Conservation (phyloP, 2,329 filamentous ascomycete genomes). For the Bimuria novae-zelandiae region DNA sequence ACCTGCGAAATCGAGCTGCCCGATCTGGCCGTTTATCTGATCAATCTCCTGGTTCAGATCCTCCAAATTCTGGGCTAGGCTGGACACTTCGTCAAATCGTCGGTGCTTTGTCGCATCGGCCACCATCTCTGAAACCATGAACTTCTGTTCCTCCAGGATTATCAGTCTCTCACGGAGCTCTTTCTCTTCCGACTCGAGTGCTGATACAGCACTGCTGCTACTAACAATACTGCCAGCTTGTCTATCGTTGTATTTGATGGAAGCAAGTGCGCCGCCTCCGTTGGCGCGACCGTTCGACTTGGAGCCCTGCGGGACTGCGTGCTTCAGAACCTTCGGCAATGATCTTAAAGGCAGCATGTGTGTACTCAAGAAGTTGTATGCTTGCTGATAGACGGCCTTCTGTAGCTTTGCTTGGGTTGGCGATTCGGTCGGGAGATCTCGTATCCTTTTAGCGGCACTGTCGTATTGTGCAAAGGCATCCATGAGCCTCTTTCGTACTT, state of each 20-base stretch:
- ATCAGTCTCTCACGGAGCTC: conserved; percentile 78
- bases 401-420: conserved; percentile 76
- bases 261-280: conserved; percentile 55
- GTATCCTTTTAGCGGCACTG: conserved; percentile 75
- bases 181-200: conserved; percentile 82
- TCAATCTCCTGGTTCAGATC: conserved; percentile 82
- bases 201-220: conserved; percentile 63
- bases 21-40: conserved; percentile 66
- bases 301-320: conserved; percentile 58
- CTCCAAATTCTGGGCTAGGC: conserved; percentile 77
- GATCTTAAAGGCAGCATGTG: conserved; percentile 84
- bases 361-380: conserved; percentile 80
- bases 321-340: conserved; percentile 55
- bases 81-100: conserved; percentile 84
- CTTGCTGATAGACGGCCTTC: conserved; percentile 79
- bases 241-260: conserved; percentile 63
- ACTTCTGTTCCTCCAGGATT: conserved; percentile 87
- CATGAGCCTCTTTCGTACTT: conserved; percentile 85
- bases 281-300: conserved; percentile 40
- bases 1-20: conserved; percentile 66
- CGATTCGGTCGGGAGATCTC: conserved; percentile 75
- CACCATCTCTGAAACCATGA: conserved; percentile 87
- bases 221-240: conserved; percentile 59
- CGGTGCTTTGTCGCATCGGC: conserved; percentile 73
- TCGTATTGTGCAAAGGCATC: conserved; percentile 91